These are phyloP conservation scores for Gynandropsis gynandra DNA, from an alignment of 345 rosid species.

Conservation along the genomic window DNA sequence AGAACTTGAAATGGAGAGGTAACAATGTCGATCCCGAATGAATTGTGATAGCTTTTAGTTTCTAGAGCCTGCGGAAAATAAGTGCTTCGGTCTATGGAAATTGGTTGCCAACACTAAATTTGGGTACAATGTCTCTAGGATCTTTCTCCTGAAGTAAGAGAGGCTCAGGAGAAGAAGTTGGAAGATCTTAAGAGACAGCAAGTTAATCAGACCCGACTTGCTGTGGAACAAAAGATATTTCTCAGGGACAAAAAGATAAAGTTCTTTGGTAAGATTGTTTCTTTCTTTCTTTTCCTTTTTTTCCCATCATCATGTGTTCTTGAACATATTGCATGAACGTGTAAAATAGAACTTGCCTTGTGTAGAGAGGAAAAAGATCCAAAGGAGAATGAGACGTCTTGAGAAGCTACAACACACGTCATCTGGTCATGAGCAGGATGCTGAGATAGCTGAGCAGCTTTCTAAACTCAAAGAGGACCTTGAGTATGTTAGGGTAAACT, in stretches of 20 bases:
- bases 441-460: conserved; percentile 57
- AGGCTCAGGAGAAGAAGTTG: conserved; percentile 63
- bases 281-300: neutral
- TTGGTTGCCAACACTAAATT: neutral
- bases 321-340: neutral
- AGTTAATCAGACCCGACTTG: conserved; percentile 73
- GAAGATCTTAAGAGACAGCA: conserved; percentile 77
- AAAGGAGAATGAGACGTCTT: conserved; percentile 76
- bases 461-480: conserved; percentile 89
- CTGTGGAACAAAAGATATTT: conserved; percentile 80
- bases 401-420: conserved; percentile 86
- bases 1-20: too few relatives aligned
- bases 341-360: neutral
- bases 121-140: conserved; percentile 31
- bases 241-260: conserved; percentile 85
- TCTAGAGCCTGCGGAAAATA: too few relatives aligned
- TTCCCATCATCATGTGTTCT: neutral
- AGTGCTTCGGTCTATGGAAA: too few relatives aligned
- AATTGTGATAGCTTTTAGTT: too few relatives aligned
- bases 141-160: conserved; percentile 69
- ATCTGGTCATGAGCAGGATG: conserved; percentile 63
- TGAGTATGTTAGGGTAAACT: conserved; percentile 87
- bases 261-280: conserved; percentile 58
- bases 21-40: too few relatives aligned
- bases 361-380: conserved; percentile 86